phyloP scores from a whole-genome alignment of 2,329 filamentous ascomycete species.

The Exophiala spinifera region DNA sequence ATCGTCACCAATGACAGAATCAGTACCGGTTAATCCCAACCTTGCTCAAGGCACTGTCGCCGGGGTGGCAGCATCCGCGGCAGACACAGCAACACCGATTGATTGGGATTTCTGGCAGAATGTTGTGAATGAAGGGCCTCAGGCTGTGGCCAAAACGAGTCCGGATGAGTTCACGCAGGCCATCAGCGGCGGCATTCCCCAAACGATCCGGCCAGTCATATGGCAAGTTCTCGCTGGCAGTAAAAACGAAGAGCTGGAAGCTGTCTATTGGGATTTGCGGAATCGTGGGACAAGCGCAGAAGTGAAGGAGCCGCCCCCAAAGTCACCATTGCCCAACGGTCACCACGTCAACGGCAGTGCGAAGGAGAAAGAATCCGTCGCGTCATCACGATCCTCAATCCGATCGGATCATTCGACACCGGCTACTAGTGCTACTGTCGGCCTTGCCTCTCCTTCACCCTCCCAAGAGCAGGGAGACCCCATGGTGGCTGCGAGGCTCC shows the following conservation, averaged over 20 bases:
- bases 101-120: constrained; percentile 99
- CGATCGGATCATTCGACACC: constrained; percentile 72
- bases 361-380: constrained; percentile 64
- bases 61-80: constrained; percentile 68
- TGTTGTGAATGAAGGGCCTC: constrained; percentile 89
- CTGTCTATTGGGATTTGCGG: constrained; percentile 78
- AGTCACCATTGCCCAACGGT: constrained; percentile 35
- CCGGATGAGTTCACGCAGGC: constrained; percentile 85
- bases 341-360: constrained; percentile 48
- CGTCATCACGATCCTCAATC: constrained; percentile 80
- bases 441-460: constrained; percentile 54
- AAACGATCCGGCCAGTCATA: constrained; percentile 93
- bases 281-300: constrained; percentile 79
- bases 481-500: constrained; percentile 54
- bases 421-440: constrained; percentile 55
- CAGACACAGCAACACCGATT: constrained; percentile 67
- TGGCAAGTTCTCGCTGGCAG: constrained; percentile 97
- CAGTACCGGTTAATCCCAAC: constrained; percentile 63
- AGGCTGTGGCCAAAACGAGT: constrained; percentile 81
- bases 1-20: constrained; percentile 46
- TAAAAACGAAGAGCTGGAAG: constrained; percentile 86
- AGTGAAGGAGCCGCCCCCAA: constrained; percentile 45
- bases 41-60: constrained; percentile 82
- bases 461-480: constrained; percentile 61
- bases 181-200: constrained; percentile 90